A percentile compares a stretch with the other conserved stretches of the same genome.
Evolutionary conservation across 305 asterid species (phyloP).

Genomic region (Solanum chacoense): DNA sequence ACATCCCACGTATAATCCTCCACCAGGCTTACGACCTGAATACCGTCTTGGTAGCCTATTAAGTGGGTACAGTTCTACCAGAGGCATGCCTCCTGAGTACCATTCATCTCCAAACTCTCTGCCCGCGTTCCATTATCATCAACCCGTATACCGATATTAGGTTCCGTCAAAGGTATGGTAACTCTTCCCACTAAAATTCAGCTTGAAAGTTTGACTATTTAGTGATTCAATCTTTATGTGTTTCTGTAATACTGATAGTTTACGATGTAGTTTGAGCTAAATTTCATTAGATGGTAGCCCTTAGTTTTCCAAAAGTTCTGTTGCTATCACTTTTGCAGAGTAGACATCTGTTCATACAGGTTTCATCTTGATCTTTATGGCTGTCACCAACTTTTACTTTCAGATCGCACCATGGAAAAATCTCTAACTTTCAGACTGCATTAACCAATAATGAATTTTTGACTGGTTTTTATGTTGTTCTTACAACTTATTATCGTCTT

Average conservation of each 20-base stretch:
- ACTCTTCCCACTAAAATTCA: neutral
- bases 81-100: neutral
- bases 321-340: neutral
- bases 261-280: neutral
- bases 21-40: neutral
- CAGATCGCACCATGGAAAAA: neutral
- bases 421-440: neutral
- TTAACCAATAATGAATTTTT: neutral
- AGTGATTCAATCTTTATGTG: neutral
- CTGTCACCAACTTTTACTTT: neutral
- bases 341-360: neutral
- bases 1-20: neutral
- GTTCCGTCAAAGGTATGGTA: neutral
- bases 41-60: neutral
- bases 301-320: neutral
- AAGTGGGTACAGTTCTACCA: neutral
- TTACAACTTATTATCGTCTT: neutral
- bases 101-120: neutral
- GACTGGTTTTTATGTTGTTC: neutral
- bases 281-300: neutral
- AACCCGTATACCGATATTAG: neutral
- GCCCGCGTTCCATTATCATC: neutral
- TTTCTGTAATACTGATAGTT: neutral
- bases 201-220: neutral
- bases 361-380: neutral